Base-by-base conservation (phyloP, 2,329 filamentous ascomycete genomes). In the Aspergillus carbonarius region DNA sequence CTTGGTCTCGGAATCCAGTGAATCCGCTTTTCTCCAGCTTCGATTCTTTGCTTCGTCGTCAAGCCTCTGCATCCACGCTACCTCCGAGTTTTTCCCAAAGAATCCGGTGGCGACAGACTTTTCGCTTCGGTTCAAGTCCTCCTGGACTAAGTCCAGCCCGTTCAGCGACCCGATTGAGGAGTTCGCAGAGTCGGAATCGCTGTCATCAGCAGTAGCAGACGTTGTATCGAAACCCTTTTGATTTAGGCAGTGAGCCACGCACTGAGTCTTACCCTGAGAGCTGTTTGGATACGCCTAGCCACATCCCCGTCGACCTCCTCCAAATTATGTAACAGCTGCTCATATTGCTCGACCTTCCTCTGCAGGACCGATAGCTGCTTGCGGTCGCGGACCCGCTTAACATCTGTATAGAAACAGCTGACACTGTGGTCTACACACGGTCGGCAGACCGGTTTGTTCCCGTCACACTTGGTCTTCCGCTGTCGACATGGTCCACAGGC, bases 71-170 rank as follows among this genome's bases (percentile, higher is more conserved):
- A 79, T 70, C 78, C 78, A 79, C 2, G 72, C 70, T 27, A 78
- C 63, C 37, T 79, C 77, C 0, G 77, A 79, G 48, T 73, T 78
- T 59, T 79, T 79, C 13, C 78, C 78, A 60, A 75, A 74, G 57
- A 74, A 79, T 0, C 77, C 75, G 2, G 71, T 72, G 1, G 72
- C 70, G 27, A 74, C 66, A 5, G 72, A 69, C 15, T 68, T 67
- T 34, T 74, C 73, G 15, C 65, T 70, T n/a, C 72, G 70, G 25
- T 76, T 74, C 48, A 78, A 63, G 57, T 79, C 78, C 59, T 79
- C 76, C 7, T 76, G 70, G 5, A 79, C 70, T 10, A 73, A 57
- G 60, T 79, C 78, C 12, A 78, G 68, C 1, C 71, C 74, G 32
- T 76, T 71, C 10, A 77, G 69, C 8, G 78, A 80, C 9, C 76